These are phyloP conservation scores for Colletotrichum sp. DNA, from an alignment of 2,329 filamentous ascomycete species.

Conservation along the genomic window DNA sequence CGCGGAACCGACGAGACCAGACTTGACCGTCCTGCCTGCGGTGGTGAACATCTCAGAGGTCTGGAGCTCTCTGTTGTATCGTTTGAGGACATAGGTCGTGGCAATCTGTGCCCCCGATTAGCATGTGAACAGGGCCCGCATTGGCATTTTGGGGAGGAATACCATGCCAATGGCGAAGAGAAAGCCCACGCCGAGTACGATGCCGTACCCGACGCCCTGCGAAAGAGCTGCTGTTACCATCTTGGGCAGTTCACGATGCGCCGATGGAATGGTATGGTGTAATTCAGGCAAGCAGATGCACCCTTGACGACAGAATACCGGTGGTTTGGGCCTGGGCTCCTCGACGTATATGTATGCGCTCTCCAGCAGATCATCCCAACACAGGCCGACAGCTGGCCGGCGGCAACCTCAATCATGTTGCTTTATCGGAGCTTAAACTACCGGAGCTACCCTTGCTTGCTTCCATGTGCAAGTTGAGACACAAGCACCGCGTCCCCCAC, in stretches of 20 bases:
- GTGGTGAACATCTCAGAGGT: slow-evolving; percentile 88
- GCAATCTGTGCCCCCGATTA: slow-evolving; percentile 48
- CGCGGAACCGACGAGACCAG: slow-evolving; percentile 79
- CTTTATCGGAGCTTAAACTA: slow-evolving; percentile 18
- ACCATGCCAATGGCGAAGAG: slow-evolving; percentile 76
- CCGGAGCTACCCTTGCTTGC: not conserved
- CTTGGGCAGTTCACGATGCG: not conserved
- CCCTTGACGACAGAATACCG: not conserved
- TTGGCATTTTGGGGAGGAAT: not conserved
- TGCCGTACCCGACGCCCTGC: slow-evolving; percentile 78
- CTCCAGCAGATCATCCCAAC: not conserved
- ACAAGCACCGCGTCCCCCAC: not conserved
- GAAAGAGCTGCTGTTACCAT: slow-evolving; percentile 42
- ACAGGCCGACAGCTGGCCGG: slow-evolving; percentile 5
- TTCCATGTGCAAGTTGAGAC: not conserved
- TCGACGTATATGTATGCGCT: slow-evolving; percentile 10
- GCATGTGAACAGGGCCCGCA: not conserved
- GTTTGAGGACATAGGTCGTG: slow-evolving; percentile 73
- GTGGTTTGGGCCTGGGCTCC: not conserved
- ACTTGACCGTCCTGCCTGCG: slow-evolving; percentile 80
- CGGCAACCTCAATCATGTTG: slow-evolving; percentile 5
- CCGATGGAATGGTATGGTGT: not conserved
- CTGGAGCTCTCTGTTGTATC: slow-evolving; percentile 71
- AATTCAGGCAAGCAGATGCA: not conserved
- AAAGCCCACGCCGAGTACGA: slow-evolving; percentile 76